These are phyloP conservation scores for Sutorius australiensis DNA, from an alignment of 768 basidiomycete species.

Conservation along the genomic window DNA sequence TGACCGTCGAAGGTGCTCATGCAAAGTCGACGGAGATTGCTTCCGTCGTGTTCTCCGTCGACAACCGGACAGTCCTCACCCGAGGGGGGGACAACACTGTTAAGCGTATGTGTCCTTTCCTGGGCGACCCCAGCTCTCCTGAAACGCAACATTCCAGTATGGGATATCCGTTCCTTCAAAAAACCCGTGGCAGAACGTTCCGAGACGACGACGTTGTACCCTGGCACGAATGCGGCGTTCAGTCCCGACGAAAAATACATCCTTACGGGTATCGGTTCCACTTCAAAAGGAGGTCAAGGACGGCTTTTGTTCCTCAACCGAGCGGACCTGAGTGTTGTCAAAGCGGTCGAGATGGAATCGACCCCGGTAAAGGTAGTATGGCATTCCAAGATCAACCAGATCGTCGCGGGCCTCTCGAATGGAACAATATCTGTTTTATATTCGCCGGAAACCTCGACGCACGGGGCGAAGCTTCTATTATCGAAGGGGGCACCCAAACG, in stretches of 20 bases:
- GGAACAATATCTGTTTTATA: slow-evolving; percentile 89
- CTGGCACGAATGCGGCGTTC: slow-evolving; percentile 90
- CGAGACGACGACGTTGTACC: slow-evolving; percentile 74
- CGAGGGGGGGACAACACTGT: slow-evolving; percentile 94
- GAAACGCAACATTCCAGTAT: slow-evolving; percentile 52
- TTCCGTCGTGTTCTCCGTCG: slow-evolving; percentile 83
- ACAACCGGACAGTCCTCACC: slow-evolving; percentile 80
- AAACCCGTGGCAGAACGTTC: slow-evolving; percentile 73
- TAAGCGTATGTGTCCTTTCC: slow-evolving; percentile 63
- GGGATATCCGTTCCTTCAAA: slow-evolving; percentile 91
- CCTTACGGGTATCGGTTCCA: slow-evolving; percentile 75
- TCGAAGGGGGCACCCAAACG: slow-evolving; percentile 84
- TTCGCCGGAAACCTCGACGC: slow-evolving; percentile 83
- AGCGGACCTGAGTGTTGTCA: slow-evolving; percentile 64
- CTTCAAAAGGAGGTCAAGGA: slow-evolving; percentile 64
- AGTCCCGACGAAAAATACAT: slow-evolving; percentile 92
- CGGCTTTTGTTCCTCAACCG: slow-evolving; percentile 71
- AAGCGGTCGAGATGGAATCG: slow-evolving; percentile 63
- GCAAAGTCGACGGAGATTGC: slow-evolving; percentile 82
- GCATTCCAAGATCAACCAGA: slow-evolving; percentile 98
- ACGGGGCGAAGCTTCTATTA: slow-evolving; percentile 87
- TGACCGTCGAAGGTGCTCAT: slow-evolving; percentile 85
- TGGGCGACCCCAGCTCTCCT: background rate
- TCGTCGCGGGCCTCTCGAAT: slow-evolving; percentile 82
- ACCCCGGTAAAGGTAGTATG: slow-evolving; percentile 89